These are phyloP conservation scores for Thamnidium elegans DNA, from an alignment of 192 early-diverging fungal species.

Conservation along the genomic window DNA sequence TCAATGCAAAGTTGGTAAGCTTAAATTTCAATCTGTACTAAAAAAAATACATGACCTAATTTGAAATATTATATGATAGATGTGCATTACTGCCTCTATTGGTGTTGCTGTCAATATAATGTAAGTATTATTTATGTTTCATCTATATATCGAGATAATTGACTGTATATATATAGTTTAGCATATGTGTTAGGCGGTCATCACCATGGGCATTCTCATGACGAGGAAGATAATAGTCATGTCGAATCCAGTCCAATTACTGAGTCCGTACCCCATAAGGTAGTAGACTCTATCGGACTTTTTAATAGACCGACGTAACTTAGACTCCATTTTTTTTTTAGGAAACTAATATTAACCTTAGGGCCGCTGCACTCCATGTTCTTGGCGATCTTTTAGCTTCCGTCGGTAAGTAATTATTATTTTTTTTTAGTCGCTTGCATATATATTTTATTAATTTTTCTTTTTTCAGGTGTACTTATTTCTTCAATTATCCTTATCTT, in stretches of 20 bases:
- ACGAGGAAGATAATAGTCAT: slow-evolving; percentile 23
- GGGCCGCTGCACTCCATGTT: slow-evolving; percentile 75
- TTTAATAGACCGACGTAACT: background rate
- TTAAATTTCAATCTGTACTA: background rate
- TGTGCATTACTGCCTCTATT: slow-evolving; percentile 65
- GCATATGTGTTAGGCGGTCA: slow-evolving; percentile 57
- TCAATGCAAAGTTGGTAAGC: slow-evolving; percentile 57
- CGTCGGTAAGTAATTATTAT: slow-evolving; percentile 39
- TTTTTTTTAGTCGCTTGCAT: too few relatives aligned
- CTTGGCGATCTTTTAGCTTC: slow-evolving; percentile 79
- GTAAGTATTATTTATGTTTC: slow-evolving; percentile 37
- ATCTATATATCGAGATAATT: background rate
- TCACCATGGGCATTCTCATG: slow-evolving; percentile 47
- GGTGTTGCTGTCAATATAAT: slow-evolving; percentile 78
- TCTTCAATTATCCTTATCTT: slow-evolving; percentile 66
- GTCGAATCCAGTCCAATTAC: slow-evolving; percentile 8
- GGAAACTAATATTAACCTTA: slow-evolving; percentile 62
- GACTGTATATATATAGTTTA: slow-evolving; percentile 31
- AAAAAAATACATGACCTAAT: background rate
- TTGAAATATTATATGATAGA: slow-evolving; percentile 28
- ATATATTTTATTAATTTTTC: background rate
- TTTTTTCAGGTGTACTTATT: slow-evolving; percentile 59
- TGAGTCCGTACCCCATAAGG: background rate
- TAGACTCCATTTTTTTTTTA: background rate
- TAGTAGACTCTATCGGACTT: background rate